phyloP scores from a whole-genome alignment of 257 asterid genomes.

The Striga asiatica region DNA sequence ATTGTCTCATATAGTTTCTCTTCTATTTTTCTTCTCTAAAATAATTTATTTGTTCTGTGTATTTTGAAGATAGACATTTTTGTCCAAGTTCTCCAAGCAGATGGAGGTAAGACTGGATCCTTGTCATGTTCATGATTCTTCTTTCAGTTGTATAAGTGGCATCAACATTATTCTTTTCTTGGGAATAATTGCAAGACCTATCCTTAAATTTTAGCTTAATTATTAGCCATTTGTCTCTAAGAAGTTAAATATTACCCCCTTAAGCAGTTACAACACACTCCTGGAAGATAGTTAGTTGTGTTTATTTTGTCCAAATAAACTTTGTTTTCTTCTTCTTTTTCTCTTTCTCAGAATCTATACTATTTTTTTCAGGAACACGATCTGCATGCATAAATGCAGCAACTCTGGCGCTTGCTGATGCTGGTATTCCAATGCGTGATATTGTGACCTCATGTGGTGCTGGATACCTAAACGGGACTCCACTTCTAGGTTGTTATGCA shows the following conservation, averaged over 20 bases:
- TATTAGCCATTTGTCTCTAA: background rate
- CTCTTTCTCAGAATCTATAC: no score
- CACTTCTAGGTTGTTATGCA: conserved; percentile 54
- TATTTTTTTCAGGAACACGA: conserved; percentile 63
- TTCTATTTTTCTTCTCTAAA: background rate
- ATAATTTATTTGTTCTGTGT: background rate
- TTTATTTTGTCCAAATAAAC: background rate
- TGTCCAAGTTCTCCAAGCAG: conserved; percentile 99
- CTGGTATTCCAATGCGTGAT: conserved; percentile 96
- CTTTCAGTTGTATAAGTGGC: conserved; percentile 3
- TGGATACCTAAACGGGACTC: conserved; percentile 74
- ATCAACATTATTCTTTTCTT: background rate
- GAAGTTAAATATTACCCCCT: no score
- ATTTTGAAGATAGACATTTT: conserved; percentile 79
- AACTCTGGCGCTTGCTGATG: conserved; percentile 92
- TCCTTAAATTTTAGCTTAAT: background rate
- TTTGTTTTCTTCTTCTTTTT: no score
- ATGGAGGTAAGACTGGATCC: conserved; percentile 56
- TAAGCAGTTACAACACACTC: background rate
- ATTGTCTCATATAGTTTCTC: background rate
- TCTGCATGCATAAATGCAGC: conserved; percentile 99
- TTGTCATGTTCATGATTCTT: background rate
- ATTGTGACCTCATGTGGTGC: conserved; percentile 89
- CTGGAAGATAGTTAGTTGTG: background rate
- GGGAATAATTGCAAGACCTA: background rate